phyloP scores from a whole-genome alignment of 768 basidiomycete genomes.

The Holtermanniella nyarrowii region DNA sequence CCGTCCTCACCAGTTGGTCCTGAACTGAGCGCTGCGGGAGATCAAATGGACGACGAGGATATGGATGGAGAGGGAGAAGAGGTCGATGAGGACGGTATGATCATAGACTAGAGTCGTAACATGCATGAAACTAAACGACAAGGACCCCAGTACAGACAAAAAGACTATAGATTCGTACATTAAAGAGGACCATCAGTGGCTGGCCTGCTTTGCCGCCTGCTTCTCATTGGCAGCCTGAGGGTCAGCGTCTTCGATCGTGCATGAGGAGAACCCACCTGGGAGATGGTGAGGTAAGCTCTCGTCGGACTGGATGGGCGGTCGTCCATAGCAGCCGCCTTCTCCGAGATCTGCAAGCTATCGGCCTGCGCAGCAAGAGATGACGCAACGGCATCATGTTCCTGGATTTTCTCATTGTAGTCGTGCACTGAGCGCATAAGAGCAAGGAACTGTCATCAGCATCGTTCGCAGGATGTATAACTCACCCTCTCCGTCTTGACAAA shows the following conservation, averaged over 20 bases:
- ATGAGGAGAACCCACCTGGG: conserved; percentile 28
- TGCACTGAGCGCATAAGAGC: conserved; percentile 30
- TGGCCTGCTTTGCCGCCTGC: conserved; percentile 26
- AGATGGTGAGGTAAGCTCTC: conserved; percentile 40
- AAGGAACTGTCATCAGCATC: conserved; percentile 23
- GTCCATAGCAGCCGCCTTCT: conserved; percentile 4
- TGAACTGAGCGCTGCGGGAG: not conserved
- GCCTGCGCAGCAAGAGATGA: conserved; percentile 11
- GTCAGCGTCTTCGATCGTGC: not conserved
- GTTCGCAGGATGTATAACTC: conserved; percentile 5
- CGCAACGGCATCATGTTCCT: conserved; percentile 11
- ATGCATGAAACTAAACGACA: not conserved
- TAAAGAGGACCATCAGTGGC: not conserved
- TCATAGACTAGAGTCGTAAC: not conserved
- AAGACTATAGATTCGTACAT: not conserved
- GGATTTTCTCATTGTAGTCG: conserved; percentile 23
- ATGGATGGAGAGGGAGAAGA: conserved; percentile 1
- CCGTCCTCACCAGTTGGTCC: not conserved
- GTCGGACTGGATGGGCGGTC: conserved; percentile 21
- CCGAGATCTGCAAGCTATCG: conserved; percentile 1
- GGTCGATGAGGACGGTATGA: conserved; percentile 6
- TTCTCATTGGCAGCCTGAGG: not conserved
- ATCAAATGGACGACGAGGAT: not conserved
- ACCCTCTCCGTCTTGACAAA: conserved; percentile 40
- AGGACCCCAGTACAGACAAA: not conserved